Evolutionary conservation across 169 alveolate species (phyloP), one percentile per base, ranked within the genome.

Genomic region (Plasmodium inui): DNA sequence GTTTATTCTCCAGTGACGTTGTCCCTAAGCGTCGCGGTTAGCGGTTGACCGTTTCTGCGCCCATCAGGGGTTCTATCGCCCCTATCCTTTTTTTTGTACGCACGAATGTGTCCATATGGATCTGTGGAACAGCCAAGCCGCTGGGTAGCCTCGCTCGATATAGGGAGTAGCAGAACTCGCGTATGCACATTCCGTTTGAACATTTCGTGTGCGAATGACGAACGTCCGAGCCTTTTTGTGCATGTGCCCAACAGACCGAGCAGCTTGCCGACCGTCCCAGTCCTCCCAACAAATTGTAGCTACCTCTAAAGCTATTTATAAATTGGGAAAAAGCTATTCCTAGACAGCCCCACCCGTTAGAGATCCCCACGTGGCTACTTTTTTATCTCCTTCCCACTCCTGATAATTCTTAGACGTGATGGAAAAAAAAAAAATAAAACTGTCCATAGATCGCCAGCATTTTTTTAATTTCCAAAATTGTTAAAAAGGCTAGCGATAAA

Each of bases 1-100:
- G 61, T 89, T 89, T 8, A 89, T 89, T 41, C 82, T 89, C 8
- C 88, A 89, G 14, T 89, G 83, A 78, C 14, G 12, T 30, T 74
- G 61, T 28, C 34, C 19, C 34, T n/a, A 9, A 9, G n/a, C 1
- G 76, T 30, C 22, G 32, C 34, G 26, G 7, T 50, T 17, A 50
- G 61, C 26, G 22, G 61, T 0, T 50, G 22, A 50, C 22, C 61
- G 26, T 74, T 74, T 74, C 30, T 19, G 22, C 30, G 28, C 55
- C 32, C 55, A 34, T 74, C 30, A 74, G 44, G 44, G 44, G 4
- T 74, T 10, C 44, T 26, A 32, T 74, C n/a, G 37, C 10, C 28
- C 34, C 14, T 74, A 34, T 74, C 22, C 1, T 74, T 74, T 74
- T 73, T 74, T 74, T 74, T 74, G 17, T 74, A n/a, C 44, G 83